Evolutionary conservation across 495 filamentous ascomycete species (phyloP).

Genomic region (Talaromyces stipitatus): DNA sequence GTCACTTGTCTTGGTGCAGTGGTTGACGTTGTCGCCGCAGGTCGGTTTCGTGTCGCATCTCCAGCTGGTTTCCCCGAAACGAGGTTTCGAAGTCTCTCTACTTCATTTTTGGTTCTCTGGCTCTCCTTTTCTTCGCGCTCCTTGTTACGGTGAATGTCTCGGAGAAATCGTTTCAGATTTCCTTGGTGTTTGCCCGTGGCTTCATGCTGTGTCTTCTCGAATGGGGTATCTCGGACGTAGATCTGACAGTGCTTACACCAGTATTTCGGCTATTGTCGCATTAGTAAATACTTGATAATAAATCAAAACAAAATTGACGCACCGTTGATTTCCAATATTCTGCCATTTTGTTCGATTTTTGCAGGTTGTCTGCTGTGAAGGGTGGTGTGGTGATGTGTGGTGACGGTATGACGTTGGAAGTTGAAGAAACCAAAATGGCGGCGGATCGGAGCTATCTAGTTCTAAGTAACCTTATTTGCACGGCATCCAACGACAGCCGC

Average conservation of each 20-base stretch:
- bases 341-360: constrained; percentile 57
- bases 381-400: neutral
- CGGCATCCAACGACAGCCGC: too few species aligned
- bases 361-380: too few species aligned
- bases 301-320: constrained; percentile 16
- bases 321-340: constrained; percentile 99
- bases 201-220: constrained; percentile 88
- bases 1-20: constrained; percentile 34
- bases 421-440: neutral
- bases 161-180: constrained; percentile 80
- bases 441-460: neutral
- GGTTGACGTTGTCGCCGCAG: constrained; percentile 10
- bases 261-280: constrained; percentile 57
- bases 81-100: constrained; percentile 76
- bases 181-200: constrained; percentile 81
- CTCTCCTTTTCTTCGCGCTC: constrained; percentile 71
- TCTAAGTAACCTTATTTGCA: neutral
- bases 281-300: constrained; percentile 13
- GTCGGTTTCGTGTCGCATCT: constrained; percentile 3
- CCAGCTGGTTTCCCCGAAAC: constrained; percentile 36
- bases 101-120: constrained; percentile 74
- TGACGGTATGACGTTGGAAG: neutral
- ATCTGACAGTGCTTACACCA: constrained; percentile 97
- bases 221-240: constrained; percentile 85
- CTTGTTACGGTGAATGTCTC: constrained; percentile 75